Conservation (phyloP, 2,329 filamentous ascomycete genomes). For the Claviceps lovelessii region DNA sequence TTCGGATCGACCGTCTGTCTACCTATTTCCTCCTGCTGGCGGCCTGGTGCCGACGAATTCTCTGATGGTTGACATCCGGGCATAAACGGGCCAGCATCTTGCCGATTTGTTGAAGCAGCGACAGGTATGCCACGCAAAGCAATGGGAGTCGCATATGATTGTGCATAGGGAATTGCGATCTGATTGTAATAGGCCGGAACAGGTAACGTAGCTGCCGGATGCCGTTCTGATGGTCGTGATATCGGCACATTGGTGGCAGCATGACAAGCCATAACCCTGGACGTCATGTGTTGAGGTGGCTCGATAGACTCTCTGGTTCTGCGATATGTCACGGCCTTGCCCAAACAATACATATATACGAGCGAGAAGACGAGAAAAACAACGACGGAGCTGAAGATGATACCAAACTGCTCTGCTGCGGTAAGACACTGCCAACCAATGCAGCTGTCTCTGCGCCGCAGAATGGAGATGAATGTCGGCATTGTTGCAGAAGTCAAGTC, state of each 20-base stretch:
- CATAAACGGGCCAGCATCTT: neutral
- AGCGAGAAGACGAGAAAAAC: constrained; percentile 15
- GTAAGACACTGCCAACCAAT: constrained; percentile 27
- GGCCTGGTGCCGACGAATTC: neutral
- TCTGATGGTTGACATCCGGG: neutral
- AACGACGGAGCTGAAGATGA: constrained; percentile 23
- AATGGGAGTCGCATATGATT: neutral
- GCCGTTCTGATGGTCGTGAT: neutral
- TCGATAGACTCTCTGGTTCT: neutral
- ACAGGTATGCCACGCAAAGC: neutral
- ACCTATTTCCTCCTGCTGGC: neutral
- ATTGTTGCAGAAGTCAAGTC: neutral
- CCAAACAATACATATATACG: constrained; percentile 22
- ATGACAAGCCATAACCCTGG: neutral
- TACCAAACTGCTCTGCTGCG: constrained; percentile 21
- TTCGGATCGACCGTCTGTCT: neutral
- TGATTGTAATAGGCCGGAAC: neutral
- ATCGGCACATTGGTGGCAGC: neutral
- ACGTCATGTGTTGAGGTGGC: neutral
- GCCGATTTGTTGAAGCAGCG: neutral
- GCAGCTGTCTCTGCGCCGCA: constrained; percentile 9
- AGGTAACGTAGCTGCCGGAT: neutral
- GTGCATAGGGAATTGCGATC: neutral
- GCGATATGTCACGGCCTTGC: constrained; percentile 8
- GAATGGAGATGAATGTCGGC: neutral